Evolutionary conservation across 331 rosid species (phyloP).

Genomic region (Rosa hybrid): DNA sequence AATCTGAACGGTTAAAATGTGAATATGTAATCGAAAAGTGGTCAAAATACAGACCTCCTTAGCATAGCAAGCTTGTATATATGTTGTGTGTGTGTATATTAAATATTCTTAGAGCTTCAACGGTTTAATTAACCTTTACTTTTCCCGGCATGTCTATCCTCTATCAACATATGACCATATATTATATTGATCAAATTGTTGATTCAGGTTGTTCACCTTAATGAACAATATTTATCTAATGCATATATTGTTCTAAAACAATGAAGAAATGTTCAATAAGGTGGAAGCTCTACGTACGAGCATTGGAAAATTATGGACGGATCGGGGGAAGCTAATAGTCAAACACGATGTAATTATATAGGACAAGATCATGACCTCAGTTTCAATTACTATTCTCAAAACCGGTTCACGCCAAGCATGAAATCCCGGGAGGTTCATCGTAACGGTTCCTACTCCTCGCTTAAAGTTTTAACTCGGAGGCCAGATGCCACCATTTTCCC

Average conservation of each 20-base stretch:
- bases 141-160: no score
- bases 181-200: no score
- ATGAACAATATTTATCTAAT: no score
- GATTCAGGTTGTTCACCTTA: no score
- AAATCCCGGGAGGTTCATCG: conserved; percentile 4
- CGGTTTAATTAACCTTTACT: no score
- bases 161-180: no score
- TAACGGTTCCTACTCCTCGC: background rate
- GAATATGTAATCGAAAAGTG: no score
- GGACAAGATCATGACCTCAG: conserved; percentile 2
- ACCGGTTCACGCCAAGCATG: background rate
- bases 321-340: background rate
- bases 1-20: no score
- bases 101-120: no score
- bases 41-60: no score
- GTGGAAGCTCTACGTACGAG: background rate
- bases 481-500: background rate
- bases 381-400: background rate
- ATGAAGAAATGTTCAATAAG: background rate
- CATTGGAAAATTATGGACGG: background rate
- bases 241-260: background rate
- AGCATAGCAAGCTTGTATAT: no score
- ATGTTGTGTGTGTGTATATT: no score
- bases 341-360: background rate
- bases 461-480: background rate